These are phyloP conservation scores for Quercus dentata DNA, from an alignment of 306 rosid genomes.

Conservation along the genomic window DNA sequence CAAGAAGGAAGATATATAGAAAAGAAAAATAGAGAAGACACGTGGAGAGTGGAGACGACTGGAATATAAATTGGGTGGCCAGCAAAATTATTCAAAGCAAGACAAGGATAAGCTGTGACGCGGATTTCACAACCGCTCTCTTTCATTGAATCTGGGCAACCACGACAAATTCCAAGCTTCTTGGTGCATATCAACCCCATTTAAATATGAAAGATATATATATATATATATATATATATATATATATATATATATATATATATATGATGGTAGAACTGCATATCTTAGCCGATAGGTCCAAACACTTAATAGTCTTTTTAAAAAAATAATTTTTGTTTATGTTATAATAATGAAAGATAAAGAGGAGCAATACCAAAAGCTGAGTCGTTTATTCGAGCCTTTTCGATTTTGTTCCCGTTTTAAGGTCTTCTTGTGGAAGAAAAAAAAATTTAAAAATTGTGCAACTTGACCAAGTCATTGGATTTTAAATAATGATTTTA, in stretches of 20 bases:
- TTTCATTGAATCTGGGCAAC: conserved; percentile 23
- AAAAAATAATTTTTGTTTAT: no score
- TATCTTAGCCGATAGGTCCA: neutral
- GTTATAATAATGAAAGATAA: neutral
- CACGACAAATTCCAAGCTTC: conserved; percentile 48
- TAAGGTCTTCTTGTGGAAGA: neutral
- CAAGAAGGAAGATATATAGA: neutral
- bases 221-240: neutral
- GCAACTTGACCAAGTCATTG: neutral
- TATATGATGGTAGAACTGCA: neutral
- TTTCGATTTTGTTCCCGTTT: neutral
- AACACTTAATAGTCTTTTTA: neutral
- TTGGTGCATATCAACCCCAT: conserved; percentile 33
- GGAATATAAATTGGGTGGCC: conserved; percentile 26
- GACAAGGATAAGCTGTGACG: conserved; percentile 38
- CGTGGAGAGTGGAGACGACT: conserved; percentile 1
- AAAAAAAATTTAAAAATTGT: neutral
- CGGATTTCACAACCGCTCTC: conserved; percentile 43
- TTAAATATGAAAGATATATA: neutral
- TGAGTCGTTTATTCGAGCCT: conserved; percentile 2
- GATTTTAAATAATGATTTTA: neutral
- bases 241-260: neutral
- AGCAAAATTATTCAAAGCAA: conserved; percentile 32
- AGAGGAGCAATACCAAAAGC: neutral
- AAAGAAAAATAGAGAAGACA: neutral